Evolutionary conservation across 2,329 filamentous ascomycete species (phyloP).

Genomic region (Nemania abortiva): DNA sequence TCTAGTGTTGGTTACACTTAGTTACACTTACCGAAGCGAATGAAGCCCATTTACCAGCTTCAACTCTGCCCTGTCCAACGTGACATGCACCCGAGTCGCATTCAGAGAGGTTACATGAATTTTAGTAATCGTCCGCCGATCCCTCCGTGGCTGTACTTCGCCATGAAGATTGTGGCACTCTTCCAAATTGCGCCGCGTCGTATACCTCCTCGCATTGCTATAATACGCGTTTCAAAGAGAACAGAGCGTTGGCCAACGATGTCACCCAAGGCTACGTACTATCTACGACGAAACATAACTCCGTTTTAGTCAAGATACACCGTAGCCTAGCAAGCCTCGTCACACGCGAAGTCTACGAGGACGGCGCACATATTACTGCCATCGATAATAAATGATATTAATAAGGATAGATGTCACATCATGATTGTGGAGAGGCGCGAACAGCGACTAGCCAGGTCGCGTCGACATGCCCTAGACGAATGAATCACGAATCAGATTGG

Average conservation of each 20-base stretch:
- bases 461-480: conserved; percentile 13
- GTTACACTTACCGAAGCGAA: conserved; percentile 25
- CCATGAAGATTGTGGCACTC: conserved; percentile 28
- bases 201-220: conserved; percentile 16
- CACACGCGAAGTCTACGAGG: not conserved
- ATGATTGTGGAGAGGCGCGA: conserved; percentile 1
- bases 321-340: not conserved
- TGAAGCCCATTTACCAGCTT: conserved; percentile 31
- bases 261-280: conserved; percentile 4
- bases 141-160: conserved; percentile 30
- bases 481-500: conserved; percentile 19
- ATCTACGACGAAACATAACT: conserved; percentile 5
- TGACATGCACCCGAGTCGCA: conserved; percentile 28
- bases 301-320: conserved; percentile 8
- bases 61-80: conserved; percentile 25
- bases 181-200: conserved; percentile 31
- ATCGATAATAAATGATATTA: conserved; percentile 5
- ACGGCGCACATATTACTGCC: conserved; percentile 14
- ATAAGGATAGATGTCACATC: conserved; percentile 17
- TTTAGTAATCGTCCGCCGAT: conserved; percentile 42
- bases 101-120: conserved; percentile 31
- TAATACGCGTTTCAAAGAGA: conserved; percentile 12
- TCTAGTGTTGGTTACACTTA: conserved; percentile 28
- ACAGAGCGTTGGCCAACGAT: conserved; percentile 9
- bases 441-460: conserved; percentile 9